These are phyloP conservation scores for Actinomucor elegans DNA, from an alignment of 371 early-diverging fungal genomes.

Conservation along the genomic window DNA sequence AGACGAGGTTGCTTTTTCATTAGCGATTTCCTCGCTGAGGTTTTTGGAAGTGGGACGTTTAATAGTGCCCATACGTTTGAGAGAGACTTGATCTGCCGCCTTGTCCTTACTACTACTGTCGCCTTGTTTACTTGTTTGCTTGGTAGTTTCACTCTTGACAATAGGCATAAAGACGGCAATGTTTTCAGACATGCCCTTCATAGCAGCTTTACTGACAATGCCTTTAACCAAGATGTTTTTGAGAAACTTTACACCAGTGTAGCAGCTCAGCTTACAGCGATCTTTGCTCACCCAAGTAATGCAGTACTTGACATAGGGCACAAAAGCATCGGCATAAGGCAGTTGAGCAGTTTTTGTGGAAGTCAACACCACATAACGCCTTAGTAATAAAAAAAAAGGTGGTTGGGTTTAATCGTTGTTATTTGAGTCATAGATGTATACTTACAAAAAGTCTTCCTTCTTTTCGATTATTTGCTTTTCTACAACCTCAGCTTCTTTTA, in stretches of 20 bases:
- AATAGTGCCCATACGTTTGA: constrained; percentile 16
- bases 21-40: not conserved
- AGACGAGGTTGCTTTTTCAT: not conserved
- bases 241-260: constrained; percentile 55
- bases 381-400: constrained; percentile 20
- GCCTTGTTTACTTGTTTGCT: not conserved
- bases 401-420: no score
- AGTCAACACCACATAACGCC: constrained; percentile 44
- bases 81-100: not conserved
- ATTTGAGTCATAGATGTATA: no score
- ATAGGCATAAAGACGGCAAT: constrained; percentile 31
- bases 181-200: constrained; percentile 45
- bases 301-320: constrained; percentile 57
- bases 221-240: constrained; percentile 59
- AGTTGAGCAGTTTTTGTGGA: constrained; percentile 48
- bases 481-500: constrained; percentile 53
- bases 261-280: constrained; percentile 47
- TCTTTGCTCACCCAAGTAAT: constrained; percentile 49
- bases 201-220: constrained; percentile 44
- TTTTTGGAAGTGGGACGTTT: constrained; percentile 8
- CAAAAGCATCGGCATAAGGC: constrained; percentile 64
- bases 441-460: constrained; percentile 53
- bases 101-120: constrained; percentile 8
- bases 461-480: constrained; percentile 53
- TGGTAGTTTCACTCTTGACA: constrained; percentile 24